Base-by-base conservation (phyloP, 23 red algal species). In the Gracilaria domingensis region DNA sequence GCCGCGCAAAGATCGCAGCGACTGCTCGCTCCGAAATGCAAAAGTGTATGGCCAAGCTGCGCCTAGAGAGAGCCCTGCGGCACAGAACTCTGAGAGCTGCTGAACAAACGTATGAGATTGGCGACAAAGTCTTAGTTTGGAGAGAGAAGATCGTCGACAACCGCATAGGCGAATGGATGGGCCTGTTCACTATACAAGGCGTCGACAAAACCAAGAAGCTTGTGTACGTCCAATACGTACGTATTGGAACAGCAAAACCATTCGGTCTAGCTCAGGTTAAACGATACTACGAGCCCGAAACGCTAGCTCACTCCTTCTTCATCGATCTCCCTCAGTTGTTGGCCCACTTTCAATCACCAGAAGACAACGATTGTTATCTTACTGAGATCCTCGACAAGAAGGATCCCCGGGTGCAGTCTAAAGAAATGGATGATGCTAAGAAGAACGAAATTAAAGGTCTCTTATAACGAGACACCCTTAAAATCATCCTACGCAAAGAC, bases 141-240 rank as follows among this genome's bases (percentile, higher is more conserved):
- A 37, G 80, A 12, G 58, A 67, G 49, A 84, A 84, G 40, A 64
- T 84, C 39, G 1, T 84, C 29, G 56, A 61, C 42, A 84, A 47
- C 80, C 80, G 80, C n/a, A 84, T 84, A 8, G 80, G 57, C 8
- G 80, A 84, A 84, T 84, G 80, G n/a, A 8, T 84, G 6, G 80
- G 80, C 9, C 49, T 54, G 0, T 84, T 84, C 34, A 45, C 24
- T 0, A 44, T 53, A 17, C 6, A 26, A 65, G 51, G 53, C 20
- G 0, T 65, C 14, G 51, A 65, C 25, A 17, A 62, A 65, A 51
- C 47, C n/a, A 82, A 82, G 50, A 84, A 84, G 33, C 80, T 84
- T 8, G 80, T 65, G 26, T 66, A 84, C 54, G 32, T 84, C 34
- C 80, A 65, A 67, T 25, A 84, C 13, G 78, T 58, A 5, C 35